Conservation (phyloP, 1,284 basidiomycete genomes). For the Acaromyces ingoldii region DNA sequence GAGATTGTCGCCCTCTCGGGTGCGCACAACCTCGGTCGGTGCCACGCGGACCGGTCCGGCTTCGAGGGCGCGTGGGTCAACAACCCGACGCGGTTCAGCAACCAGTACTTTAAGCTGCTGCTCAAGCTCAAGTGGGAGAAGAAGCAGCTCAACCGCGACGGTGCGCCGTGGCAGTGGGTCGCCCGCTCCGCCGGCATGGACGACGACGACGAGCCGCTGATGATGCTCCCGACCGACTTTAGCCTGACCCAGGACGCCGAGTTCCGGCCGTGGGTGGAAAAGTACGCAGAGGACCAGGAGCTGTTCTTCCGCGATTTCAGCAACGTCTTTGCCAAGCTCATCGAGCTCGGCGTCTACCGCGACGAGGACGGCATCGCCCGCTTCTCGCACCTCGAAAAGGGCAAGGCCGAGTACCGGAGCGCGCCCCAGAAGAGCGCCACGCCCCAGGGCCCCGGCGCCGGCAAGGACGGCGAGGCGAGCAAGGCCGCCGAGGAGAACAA, state of each 20-base stretch:
- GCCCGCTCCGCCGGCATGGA: constrained; percentile 46
- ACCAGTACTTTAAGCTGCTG: constrained; percentile 52
- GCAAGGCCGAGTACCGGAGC: constrained; percentile 40
- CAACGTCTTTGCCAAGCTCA: constrained; percentile 51
- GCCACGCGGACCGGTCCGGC: constrained; percentile 44
- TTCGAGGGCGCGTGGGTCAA: constrained; percentile 50
- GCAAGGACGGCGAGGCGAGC: constrained; percentile 30
- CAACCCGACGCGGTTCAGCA: constrained; percentile 45
- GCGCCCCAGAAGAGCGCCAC: constrained; percentile 43
- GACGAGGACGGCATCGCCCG: constrained; percentile 47
- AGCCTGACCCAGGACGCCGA: constrained; percentile 41
- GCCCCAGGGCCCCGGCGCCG: constrained; percentile 17
- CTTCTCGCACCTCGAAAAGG: constrained; percentile 34
- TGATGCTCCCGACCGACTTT: constrained; percentile 58
- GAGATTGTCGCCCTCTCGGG: constrained; percentile 60
- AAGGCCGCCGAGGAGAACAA: constrained; percentile 23
- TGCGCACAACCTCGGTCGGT: constrained; percentile 57
- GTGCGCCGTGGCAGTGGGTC: constrained; percentile 35
- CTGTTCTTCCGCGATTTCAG: constrained; percentile 59
- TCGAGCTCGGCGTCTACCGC: constrained; percentile 51
- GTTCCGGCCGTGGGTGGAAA: constrained; percentile 49
- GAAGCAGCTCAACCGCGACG: constrained; percentile 21
- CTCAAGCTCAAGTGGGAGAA: constrained; percentile 56
- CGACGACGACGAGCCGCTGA: constrained; percentile 54
- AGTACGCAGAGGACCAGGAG: constrained; percentile 57